Conservation (phyloP, 345 rosid species). For the Cochlearia excelsa region DNA sequence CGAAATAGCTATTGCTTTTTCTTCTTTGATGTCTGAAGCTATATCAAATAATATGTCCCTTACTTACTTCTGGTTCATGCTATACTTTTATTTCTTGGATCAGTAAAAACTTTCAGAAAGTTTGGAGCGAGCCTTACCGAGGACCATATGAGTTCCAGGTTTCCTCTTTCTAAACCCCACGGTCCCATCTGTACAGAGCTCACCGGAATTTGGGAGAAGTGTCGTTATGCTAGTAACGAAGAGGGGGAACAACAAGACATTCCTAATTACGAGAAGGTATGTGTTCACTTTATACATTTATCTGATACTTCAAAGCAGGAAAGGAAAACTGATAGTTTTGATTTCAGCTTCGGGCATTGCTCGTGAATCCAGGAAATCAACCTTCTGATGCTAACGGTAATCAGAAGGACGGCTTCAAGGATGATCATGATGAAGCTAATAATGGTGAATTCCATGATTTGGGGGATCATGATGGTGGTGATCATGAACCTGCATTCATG, state of each 20-base stretch:
- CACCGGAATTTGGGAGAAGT: slow-evolving; percentile 58
- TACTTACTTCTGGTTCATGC: slow-evolving; percentile 23
- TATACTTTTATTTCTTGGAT: slow-evolving; percentile 18
- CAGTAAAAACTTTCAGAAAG: slow-evolving; percentile 69
- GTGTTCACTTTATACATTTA: slow-evolving; percentile 9
- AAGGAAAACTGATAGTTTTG: slow-evolving; percentile 22
- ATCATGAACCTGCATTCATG: slow-evolving; percentile 49
- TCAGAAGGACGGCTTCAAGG: slow-evolving; percentile 38
- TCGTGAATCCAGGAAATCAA: slow-evolving; percentile 47
- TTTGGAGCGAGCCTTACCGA: slow-evolving; percentile 36
- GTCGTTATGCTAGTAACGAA: slow-evolving; percentile 24
- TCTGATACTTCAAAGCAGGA: slow-evolving; percentile 17
- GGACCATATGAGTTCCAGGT: slow-evolving; percentile 43
- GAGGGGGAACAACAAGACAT: slow-evolving; percentile 41
- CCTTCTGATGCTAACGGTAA: slow-evolving; percentile 38
- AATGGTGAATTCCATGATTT: slow-evolving; percentile 53
- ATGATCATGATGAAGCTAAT: slow-evolving; percentile 44
- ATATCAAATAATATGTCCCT: slow-evolving; percentile 18
- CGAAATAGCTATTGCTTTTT: slow-evolving; percentile 14
- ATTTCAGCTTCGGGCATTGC: slow-evolving; percentile 72
- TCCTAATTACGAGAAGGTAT: slow-evolving; percentile 76
- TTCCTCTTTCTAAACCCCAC: slow-evolving; percentile 72
- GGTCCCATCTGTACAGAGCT: slow-evolving; percentile 81
- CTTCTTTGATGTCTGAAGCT: slow-evolving; percentile 12
- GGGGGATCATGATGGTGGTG: slow-evolving; percentile 44